phyloP scores from a whole-genome alignment of 192 early-diverging fungal genomes.

The Coemansia sp. region DNA sequence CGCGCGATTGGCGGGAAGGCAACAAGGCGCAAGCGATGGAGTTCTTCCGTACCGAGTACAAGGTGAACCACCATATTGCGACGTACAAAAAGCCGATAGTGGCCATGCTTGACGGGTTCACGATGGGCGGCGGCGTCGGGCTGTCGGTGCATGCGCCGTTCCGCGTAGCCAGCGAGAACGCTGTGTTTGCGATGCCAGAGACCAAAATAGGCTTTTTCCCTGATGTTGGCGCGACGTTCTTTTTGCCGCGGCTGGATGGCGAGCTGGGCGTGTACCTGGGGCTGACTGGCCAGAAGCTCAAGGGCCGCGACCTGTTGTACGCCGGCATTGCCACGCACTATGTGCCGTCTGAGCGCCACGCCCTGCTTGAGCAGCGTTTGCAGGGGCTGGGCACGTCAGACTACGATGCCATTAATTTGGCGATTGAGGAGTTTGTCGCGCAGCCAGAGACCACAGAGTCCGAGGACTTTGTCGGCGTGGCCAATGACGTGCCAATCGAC shows the following conservation, averaged over 20 bases:
- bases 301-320: conserved; percentile 83
- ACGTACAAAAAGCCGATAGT: conserved; percentile 87
- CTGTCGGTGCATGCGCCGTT: conserved; percentile 94
- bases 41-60: conserved; percentile 93
- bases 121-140: conserved; percentile 98
- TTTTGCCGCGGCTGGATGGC: conserved; percentile 93
- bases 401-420: conserved; percentile 75
- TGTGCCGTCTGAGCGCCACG: conserved; percentile 82
- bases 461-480: conserved; percentile 84
- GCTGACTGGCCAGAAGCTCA: conserved; percentile 77
- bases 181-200: conserved; percentile 98
- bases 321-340: conserved; percentile 97
- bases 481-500: conserved; percentile 26
- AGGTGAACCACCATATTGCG: conserved; percentile 88
- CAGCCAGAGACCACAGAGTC: conserved; percentile 42
- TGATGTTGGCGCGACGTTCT: conserved; percentile 95
- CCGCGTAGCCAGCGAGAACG: conserved; percentile 93
- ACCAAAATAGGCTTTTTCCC: conserved; percentile 95
- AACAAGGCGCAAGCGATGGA: conserved; percentile 55
- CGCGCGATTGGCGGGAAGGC: conserved; percentile 44
- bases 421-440: conserved; percentile 89
- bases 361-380: conserved; percentile 76
- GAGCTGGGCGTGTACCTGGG: conserved; percentile 90
- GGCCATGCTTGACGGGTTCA: conserved; percentile 83
- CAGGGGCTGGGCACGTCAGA: conserved; percentile 76